Conservation (phyloP, 2,329 filamentous ascomycete genomes). For the Aspergillus sp. region DNA sequence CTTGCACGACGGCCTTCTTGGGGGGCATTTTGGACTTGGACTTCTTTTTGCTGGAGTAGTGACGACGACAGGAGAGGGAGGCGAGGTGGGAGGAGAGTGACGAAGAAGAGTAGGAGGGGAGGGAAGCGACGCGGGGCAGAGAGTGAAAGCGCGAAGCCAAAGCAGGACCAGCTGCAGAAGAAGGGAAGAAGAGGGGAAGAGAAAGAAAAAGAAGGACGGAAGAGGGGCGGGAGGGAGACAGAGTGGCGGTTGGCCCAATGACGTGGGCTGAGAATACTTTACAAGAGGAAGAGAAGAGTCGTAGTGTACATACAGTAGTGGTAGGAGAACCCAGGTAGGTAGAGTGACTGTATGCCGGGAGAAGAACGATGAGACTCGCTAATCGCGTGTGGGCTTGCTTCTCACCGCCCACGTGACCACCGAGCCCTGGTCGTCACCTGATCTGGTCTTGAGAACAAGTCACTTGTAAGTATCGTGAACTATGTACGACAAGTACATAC, state of each 20-base stretch:
- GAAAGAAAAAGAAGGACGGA: conserved; percentile 54
- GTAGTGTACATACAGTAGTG: no score
- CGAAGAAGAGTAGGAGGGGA: conserved; percentile 46
- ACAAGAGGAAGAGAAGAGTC: neutral
- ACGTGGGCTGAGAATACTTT: neutral
- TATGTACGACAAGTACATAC: no score
- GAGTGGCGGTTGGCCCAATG: conserved; percentile 7
- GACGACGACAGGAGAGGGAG: conserved; percentile 40
- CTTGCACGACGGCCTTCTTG: conserved; percentile 87
- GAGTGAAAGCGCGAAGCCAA: conserved; percentile 31
- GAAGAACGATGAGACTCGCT: neutral
- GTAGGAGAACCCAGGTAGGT: no score
- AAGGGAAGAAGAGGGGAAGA: conserved; percentile 49
- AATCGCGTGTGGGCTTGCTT: conserved; percentile 4
- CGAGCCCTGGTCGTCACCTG: conserved; percentile 17
- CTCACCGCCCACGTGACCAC: conserved; percentile 29
- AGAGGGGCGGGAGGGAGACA: conserved; percentile 17
- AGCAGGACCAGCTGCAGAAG: conserved; percentile 68
- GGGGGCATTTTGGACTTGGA: conserved; percentile 77
- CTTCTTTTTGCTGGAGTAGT: conserved; percentile 58
- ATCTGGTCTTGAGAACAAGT: neutral
- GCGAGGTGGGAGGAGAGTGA: conserved; percentile 52
- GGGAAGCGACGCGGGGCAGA: conserved; percentile 17
- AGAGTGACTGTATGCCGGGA: no score
- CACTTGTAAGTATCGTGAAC: neutral